phyloP scores from a whole-genome alignment of 306 rosid species.

The Pachyrhizus erosus region DNA sequence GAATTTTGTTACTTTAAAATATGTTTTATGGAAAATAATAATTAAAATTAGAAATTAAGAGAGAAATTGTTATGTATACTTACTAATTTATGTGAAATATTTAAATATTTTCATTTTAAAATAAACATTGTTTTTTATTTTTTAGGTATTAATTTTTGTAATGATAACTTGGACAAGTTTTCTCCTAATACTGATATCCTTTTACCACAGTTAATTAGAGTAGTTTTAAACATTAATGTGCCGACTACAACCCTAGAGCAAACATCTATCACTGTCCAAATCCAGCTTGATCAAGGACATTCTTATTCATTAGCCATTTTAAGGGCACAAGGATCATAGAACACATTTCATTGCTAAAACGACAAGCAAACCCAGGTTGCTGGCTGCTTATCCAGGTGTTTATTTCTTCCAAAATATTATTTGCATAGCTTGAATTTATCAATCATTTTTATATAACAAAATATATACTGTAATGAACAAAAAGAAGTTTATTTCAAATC shows the following conservation, averaged over 20 bases:
- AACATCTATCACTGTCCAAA: constrained; percentile 16
- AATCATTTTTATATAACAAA: not conserved
- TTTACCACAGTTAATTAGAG: not conserved
- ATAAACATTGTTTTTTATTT: no score
- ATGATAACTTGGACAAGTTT: no score
- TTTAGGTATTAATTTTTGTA: no score
- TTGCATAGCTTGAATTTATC: no score
- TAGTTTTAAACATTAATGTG: not conserved
- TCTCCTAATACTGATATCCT: no score
- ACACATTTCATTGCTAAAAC: not conserved
- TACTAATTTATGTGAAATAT: no score
- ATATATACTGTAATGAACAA: not conserved
- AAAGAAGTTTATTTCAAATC: no score
- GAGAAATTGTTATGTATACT: no score
- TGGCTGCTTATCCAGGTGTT: not conserved
- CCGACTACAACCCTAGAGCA: not conserved
- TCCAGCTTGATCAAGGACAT: not conserved
- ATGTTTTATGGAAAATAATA: no score
- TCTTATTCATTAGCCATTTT: not conserved
- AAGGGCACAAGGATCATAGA: constrained; percentile 18
- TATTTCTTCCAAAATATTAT: not conserved
- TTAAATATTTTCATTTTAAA: no score
- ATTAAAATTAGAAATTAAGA: no score
- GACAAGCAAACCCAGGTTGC: not conserved
- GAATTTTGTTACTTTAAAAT: no score